Evolutionary conservation across 2,329 filamentous ascomycete genomes (phyloP).

Genomic region (Diplocarpon mali): DNA sequence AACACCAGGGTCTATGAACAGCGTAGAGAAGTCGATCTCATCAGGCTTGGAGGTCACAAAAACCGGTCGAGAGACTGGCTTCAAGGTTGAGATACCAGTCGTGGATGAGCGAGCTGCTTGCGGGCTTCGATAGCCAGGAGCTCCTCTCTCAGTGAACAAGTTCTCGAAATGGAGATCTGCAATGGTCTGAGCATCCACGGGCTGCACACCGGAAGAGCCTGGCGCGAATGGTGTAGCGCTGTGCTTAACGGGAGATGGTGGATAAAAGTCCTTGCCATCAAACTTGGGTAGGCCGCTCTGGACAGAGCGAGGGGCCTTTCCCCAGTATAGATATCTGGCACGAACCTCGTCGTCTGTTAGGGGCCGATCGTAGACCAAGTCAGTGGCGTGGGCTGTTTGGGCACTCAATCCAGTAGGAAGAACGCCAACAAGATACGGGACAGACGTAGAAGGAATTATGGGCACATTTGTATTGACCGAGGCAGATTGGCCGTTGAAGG

Average conservation of each 20-base stretch:
- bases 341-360: constrained; percentile 47
- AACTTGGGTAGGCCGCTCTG: constrained; percentile 47
- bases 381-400: constrained; percentile 33
- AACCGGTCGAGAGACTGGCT: constrained; percentile 1
- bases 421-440: constrained; percentile 45
- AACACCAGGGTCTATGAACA: constrained; percentile 7
- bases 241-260: constrained; percentile 40
- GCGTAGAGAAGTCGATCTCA: constrained; percentile 6
- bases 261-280: constrained; percentile 54
- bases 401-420: constrained; percentile 35
- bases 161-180: constrained; percentile 1
- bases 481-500: constrained; percentile 10
- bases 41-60: not conserved
- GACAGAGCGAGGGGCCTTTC: constrained; percentile 39
- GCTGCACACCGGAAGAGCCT: not conserved
- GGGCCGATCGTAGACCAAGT: constrained; percentile 45
- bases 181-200: not conserved
- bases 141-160: constrained; percentile 10
- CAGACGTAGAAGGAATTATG: not conserved
- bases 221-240: not conserved
- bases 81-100: not conserved
- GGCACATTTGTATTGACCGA: not conserved
- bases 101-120: constrained; percentile 1
- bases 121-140: constrained; percentile 12
- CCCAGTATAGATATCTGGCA: constrained; percentile 51